Base-by-base conservation (phyloP, 2,329 filamentous ascomycete species). In the Arthrobotrys iridis region DNA sequence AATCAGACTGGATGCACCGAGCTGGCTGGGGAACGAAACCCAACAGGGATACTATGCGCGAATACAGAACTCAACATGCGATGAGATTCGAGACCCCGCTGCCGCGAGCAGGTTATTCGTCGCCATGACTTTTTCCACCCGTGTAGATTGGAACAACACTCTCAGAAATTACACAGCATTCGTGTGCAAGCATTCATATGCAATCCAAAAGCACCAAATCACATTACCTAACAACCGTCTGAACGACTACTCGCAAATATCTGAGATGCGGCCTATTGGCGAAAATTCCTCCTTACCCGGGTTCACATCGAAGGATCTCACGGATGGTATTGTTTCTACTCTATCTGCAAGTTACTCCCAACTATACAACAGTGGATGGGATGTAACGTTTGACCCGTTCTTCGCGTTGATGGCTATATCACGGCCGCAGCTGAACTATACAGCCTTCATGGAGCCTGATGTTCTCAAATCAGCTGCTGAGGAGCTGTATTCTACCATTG, bases 91-190 rank as follows among this genome's bases (percentile, higher is more conserved):
- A 33, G 71, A 75, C 20, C 71, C 71, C 1, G 63, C 20, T 3
- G 58, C 57, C 13, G 63, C 37, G 0, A 50, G 18, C 15, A 58
- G 71, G 13, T 30, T 75, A 4, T 59, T 75, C 40, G 33, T 75
- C 1, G 71, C 57, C 6, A 75, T 75, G 57, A 68, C 71, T 4
- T 75, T 41, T 8, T 75, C 71, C 22, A 75, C 71, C 10, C 63
- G 71, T 22, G 48, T 13, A 5, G 59, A 75, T 22, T 75, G 50
- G n/a, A 50, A 30, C 1, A 75, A 75, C 41, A 75, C 63, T 15
- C 41, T 75, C 2, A 33, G 28, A 15, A 75, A 75, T 10, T 75
- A 75, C 24, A 75, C 71, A 1, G 71, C 63, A 1, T 75, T 75
- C n/a, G 58, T 67, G 1, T 75, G 71, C 18, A 33, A 57, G 35